Percentiles rank a stretch among this genome's conserved stretches.
These are phyloP conservation scores for Viola odorata DNA, from an alignment of 345 rosid species.

Conservation along the genomic window DNA sequence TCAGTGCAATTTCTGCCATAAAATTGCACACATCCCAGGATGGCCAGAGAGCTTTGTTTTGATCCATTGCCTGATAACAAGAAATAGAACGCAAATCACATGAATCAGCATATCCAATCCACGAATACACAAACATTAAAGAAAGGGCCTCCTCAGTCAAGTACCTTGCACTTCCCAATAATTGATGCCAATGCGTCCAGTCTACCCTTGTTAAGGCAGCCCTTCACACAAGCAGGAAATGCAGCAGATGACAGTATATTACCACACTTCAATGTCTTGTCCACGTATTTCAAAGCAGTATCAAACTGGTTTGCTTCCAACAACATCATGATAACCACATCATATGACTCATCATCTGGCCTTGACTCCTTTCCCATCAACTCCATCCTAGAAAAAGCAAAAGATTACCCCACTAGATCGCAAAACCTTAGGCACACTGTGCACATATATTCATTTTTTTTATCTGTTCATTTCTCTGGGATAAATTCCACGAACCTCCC, in stretches of 20 bases:
- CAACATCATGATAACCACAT: conserved; percentile 60
- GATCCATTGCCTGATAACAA: conserved; percentile 55
- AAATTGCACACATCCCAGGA: conserved; percentile 58
- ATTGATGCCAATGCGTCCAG: conserved; percentile 62
- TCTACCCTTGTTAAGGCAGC: conserved; percentile 49
- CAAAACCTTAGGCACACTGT: not conserved
- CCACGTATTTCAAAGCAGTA: conserved; percentile 60
- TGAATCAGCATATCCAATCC: not conserved
- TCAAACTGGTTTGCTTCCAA: conserved; percentile 41
- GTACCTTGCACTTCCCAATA: conserved; percentile 91
- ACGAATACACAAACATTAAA: not conserved
- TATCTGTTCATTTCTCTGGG: not conserved
- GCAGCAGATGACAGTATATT: conserved; percentile 44
- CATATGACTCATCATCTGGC: conserved; percentile 83
- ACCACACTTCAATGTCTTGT: conserved; percentile 55
- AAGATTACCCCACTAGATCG: not conserved
- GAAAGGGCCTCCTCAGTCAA: not conserved
- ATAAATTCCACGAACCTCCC: no score
- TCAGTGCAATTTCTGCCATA: conserved; percentile 68
- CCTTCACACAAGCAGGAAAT: conserved; percentile 50
- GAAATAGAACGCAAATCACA: conserved; percentile 19
- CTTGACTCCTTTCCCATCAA: conserved; percentile 56
- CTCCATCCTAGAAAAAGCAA: conserved; percentile 68
- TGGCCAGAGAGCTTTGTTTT: conserved; percentile 82
- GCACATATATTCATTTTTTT: not conserved